These are phyloP conservation scores for Carex littledalei DNA, from an alignment of 176 grass and related monocot genomes.

Conservation along the genomic window DNA sequence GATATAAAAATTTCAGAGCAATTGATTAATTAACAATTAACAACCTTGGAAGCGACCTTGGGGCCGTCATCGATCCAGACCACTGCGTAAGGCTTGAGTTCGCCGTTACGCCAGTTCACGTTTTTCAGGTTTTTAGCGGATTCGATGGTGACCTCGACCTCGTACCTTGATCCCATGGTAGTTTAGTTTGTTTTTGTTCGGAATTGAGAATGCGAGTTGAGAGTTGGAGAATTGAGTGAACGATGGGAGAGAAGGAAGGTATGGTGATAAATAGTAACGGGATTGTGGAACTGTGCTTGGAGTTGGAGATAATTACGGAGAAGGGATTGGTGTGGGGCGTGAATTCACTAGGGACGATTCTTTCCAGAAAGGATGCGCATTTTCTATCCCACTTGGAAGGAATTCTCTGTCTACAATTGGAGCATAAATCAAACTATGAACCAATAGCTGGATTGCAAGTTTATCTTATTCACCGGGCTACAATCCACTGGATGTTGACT, in stretches of 20 bases:
- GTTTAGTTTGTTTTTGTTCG: neutral
- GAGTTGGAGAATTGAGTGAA: neutral
- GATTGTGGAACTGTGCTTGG: neutral
- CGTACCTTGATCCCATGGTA: slow-evolving; percentile 43
- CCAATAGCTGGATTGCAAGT: neutral
- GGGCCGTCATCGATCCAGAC: slow-evolving; percentile 44
- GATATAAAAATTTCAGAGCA: neutral
- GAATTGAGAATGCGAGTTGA: neutral
- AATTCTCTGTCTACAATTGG: neutral
- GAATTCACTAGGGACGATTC: neutral
- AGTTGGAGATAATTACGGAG: slow-evolving; percentile 4
- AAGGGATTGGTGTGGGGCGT: neutral
- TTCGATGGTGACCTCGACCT: slow-evolving; percentile 49
- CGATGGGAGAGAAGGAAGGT: neutral
- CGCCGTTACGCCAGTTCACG: slow-evolving; percentile 72
- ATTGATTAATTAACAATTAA: neutral
- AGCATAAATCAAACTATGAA: neutral
- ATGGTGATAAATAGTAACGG: neutral
- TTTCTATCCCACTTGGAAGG: neutral
- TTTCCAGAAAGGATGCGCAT: neutral
- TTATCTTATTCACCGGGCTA: too few species aligned
- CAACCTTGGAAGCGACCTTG: slow-evolving; percentile 46
- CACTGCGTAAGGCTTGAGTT: slow-evolving; percentile 53
- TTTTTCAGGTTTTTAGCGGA: slow-evolving; percentile 70
- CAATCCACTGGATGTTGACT: neutral